These are phyloP conservation scores for Candida nemodendra DNA, from an alignment of 805 yeast genomes.

Conservation along the genomic window DNA sequence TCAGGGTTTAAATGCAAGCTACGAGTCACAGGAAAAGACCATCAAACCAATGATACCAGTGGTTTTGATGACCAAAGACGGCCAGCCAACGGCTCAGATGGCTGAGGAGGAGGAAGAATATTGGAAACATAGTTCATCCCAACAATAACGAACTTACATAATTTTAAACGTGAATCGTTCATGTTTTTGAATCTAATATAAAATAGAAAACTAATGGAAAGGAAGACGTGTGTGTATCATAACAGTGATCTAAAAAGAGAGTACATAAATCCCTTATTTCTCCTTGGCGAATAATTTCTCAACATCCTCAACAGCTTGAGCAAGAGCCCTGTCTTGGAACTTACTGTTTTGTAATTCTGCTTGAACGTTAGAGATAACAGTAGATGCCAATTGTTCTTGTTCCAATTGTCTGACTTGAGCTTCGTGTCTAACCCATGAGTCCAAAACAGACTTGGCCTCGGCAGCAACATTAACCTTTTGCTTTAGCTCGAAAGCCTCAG, in stretches of 20 bases:
- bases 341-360: conserved; percentile 79
- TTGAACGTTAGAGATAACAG: conserved; percentile 87
- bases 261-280: conserved; percentile 11
- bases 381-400: conserved; percentile 85
- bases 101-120: conserved; percentile 23
- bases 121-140: conserved; percentile 2
- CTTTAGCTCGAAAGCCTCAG: conserved; percentile 88
- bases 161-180: conserved; percentile 10
- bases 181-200: conserved; percentile 5
- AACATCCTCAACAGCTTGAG: conserved; percentile 88
- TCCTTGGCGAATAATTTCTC: conserved; percentile 70
- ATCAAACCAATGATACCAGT: conserved; percentile 20
- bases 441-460: conserved; percentile 93
- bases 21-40: conserved; percentile 15
- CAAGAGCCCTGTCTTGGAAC: conserved; percentile 90
- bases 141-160: conserved; percentile 4
- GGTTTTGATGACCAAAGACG: conserved; percentile 12
- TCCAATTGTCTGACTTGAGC: conserved; percentile 93
- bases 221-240: conserved; percentile 2
- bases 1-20: conserved; percentile 19
- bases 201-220: conserved; percentile 5
- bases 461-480: conserved; percentile 83
- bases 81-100: not conserved
- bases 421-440: conserved; percentile 99
- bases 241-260: conserved; percentile 4